Evolutionary conservation across 495 filamentous ascomycete species (phyloP).

Genomic region (Penicillium argentinense): DNA sequence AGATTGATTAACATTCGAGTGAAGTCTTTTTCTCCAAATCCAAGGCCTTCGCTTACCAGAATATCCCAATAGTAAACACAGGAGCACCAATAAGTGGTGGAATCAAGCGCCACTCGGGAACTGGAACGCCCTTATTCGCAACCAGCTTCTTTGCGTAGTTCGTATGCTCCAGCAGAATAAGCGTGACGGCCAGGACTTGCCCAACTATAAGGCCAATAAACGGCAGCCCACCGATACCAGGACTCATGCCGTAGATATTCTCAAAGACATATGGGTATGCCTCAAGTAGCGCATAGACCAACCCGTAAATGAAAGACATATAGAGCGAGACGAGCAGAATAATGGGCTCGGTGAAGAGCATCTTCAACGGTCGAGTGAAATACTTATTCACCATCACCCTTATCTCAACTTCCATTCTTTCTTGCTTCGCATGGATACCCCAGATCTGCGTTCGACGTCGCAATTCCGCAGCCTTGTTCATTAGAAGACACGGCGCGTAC

Average conservation of each 20-base stretch:
- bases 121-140: constrained; percentile 30
- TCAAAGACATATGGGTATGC: constrained; percentile 47
- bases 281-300: constrained; percentile 44
- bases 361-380: constrained; percentile 41
- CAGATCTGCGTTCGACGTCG: constrained; percentile 44
- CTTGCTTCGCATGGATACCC: constrained; percentile 50
- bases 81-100: constrained; percentile 51
- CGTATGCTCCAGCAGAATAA: constrained; percentile 29
- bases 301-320: constrained; percentile 47
- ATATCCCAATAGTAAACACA: constrained; percentile 53
- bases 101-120: constrained; percentile 42
- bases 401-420: constrained; percentile 44
- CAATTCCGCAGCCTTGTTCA: constrained; percentile 37
- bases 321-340: constrained; percentile 47
- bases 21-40: background rate
- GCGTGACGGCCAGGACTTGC: constrained; percentile 25
- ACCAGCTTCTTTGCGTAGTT: constrained; percentile 30
- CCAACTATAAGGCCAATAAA: constrained; percentile 43
- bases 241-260: constrained; percentile 34
- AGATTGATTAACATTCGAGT: background rate
- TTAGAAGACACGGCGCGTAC: constrained; percentile 41
- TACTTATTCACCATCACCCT: constrained; percentile 39
- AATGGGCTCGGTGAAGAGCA: constrained; percentile 48
- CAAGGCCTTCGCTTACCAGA: constrained; percentile 56
- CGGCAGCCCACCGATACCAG: constrained; percentile 35